Evolutionary conservation across 768 basidiomycete species (phyloP), one percentile per base, ranked within the genome.

Genomic region (Suillus cothurnatus): DNA sequence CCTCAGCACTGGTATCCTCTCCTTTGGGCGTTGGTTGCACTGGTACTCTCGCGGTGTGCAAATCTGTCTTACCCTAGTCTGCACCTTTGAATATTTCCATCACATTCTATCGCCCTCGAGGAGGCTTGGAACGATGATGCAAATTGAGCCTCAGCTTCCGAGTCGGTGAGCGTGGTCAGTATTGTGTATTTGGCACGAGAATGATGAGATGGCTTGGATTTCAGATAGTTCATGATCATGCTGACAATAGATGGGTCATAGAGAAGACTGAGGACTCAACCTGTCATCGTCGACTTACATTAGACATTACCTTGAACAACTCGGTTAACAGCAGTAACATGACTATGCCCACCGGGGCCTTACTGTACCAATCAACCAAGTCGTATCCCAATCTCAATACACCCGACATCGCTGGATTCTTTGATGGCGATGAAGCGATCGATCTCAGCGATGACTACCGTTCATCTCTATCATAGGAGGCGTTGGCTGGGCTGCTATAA

Each of bases 401-500:
- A 6, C 73, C 74, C 4, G 77, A 72, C n/a, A 68, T 79, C 5
- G 74, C 74, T 32, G 76, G 77, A 38, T 76, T 79, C 61, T 73
- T 80, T 11, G 79, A 78, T 3, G 74, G 79, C 6, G 71, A 76
- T 31, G 78, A 79, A 64, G 77, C 73, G 6, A 70, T 79, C 21
- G 70, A n/a, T n/a, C n/a, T n/a, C 77, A 8, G 76, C 78, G 26
- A 78, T 80, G 70, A 66, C 71, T 14, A 71, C 74, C 28, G 70
- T 80, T 11, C 79, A 78, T 57, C 64, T 79, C 28, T 77, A 71
- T 61, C 59, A 72, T 55, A 71, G 71, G n/a, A 71, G 74, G 61
- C 72, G 71, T 43, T 80, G 74, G 75, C 63, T 79, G 14, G 79
- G 78, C n/a, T 79, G 75, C 74, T 79, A 79, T 34, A 80, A 79